These are phyloP conservation scores for Ceratocystis eucalypticola DNA, from an alignment of 2,329 filamentous ascomycete genomes.

Conservation along the genomic window DNA sequence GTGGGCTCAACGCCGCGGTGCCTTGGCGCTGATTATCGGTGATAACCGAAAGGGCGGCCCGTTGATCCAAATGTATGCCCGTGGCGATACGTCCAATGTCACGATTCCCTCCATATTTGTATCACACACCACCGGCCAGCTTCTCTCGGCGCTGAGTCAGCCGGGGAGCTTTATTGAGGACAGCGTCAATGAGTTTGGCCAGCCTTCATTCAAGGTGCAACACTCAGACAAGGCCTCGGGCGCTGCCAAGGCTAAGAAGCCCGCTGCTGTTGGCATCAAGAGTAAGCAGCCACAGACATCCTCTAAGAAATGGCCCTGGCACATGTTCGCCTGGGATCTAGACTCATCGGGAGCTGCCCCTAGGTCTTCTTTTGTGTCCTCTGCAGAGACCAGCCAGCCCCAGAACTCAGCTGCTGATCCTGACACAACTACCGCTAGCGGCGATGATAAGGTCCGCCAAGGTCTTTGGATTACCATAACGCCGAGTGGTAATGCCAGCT, in stretches of 20 bases:
- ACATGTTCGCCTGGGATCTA: constrained; percentile 29
- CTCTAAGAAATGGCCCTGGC: constrained; percentile 33
- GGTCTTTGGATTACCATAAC: constrained; percentile 95
- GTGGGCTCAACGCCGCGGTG: constrained; percentile 87
- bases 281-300: constrained; percentile 21
- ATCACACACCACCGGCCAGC: constrained; percentile 82
- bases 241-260: constrained; percentile 22
- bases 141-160: constrained; percentile 77
- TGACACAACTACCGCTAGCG: neutral
- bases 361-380: constrained; percentile 62
- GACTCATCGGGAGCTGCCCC: constrained; percentile 34
- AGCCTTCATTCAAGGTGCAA: constrained; percentile 41
- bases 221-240: constrained; percentile 30
- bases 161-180: constrained; percentile 50
- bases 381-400: constrained; percentile 21
- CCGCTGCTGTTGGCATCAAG: neutral
- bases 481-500: constrained; percentile 67
- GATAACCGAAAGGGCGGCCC: constrained; percentile 82
- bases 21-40: constrained; percentile 79
- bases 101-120: constrained; percentile 93
- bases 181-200: constrained; percentile 45
- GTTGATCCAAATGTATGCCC: constrained; percentile 95
- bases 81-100: constrained; percentile 87
- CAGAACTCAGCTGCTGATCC: constrained; percentile 1
- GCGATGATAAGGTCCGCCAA: constrained; percentile 39